These are phyloP conservation scores for Aegilops umbellulata DNA, from an alignment of 176 grass and related monocot species.

Conservation along the genomic window DNA sequence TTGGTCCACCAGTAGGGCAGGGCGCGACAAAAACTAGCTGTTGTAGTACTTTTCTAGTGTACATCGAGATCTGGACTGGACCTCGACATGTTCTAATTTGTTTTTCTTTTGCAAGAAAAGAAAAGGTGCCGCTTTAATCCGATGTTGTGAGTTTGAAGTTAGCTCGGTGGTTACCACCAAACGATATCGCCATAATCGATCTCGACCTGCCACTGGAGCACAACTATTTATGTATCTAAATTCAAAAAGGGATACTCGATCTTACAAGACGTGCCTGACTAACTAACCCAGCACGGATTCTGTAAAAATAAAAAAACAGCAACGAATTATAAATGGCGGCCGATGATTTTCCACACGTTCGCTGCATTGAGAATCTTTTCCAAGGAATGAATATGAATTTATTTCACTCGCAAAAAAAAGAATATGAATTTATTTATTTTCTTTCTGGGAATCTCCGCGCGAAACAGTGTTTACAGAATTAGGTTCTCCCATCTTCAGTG, in stretches of 20 bases:
- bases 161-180: conserved; percentile 25
- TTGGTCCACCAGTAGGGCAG: neutral
- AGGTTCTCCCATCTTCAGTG: neutral
- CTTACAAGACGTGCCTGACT: neutral
- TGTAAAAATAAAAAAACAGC: neutral
- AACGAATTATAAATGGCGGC: neutral
- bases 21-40: neutral
- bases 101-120: neutral
- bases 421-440: neutral
- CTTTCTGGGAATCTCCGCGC: neutral
- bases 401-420: no score
- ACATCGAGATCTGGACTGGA: neutral
- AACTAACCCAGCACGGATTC: neutral
- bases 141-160: neutral
- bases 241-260: neutral
- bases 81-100: neutral
- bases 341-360: neutral
- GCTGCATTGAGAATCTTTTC: neutral
- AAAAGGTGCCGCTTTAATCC: neutral
- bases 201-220: neutral
- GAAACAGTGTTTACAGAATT: neutral
- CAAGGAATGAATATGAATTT: neutral
- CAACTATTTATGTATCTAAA: neutral
- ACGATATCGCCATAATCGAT: neutral
- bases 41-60: neutral